A percentile compares a stretch with the other conserved stretches of the same genome.
phyloP scores from a whole-genome alignment of 192 early-diverging fungal species.

The Chytriomyces hyalinus region DNA sequence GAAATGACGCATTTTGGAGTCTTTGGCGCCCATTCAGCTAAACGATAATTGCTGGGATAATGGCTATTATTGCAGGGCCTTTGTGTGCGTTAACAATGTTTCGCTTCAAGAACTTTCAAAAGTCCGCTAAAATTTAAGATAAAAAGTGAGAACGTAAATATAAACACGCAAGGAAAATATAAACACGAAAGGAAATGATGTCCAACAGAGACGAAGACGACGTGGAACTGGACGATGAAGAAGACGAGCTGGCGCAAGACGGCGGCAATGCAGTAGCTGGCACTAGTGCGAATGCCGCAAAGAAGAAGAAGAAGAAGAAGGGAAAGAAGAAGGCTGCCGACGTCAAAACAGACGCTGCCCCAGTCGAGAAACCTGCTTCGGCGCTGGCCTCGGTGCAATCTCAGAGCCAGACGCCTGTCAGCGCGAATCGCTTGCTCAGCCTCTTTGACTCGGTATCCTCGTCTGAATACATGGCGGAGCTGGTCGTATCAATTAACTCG shows the following conservation, averaged over 20 bases:
- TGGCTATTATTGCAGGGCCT: no score
- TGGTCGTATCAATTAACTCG: not conserved
- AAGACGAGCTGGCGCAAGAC: not conserved
- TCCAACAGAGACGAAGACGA: not conserved
- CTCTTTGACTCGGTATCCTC: not conserved
- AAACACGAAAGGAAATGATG: not conserved
- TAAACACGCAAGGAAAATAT: not conserved
- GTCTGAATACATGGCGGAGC: no score
- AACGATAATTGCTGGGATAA: no score
- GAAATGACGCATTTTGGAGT: conserved; percentile 16
- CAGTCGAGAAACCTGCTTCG: no score
- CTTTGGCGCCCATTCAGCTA: conserved; percentile 12
- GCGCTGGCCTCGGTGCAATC: not conserved
- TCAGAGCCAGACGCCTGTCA: not conserved
- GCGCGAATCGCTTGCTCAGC: not conserved
- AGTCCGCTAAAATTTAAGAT: no score
- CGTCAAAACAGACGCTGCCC: not conserved
- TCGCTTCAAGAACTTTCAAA: no score
- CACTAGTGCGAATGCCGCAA: not conserved
- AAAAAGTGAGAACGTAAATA: not conserved
- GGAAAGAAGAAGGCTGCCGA: conserved; percentile 14
- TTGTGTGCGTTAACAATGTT: no score
- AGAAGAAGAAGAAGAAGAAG: conserved; percentile 23
- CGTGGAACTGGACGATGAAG: conserved; percentile 4
- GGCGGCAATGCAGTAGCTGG: not conserved